Percentiles rank a stretch among this genome's conserved stretches.
Conservation (phyloP, 495 filamentous ascomycete genomes). For the Hypoxylon fragiforme region DNA sequence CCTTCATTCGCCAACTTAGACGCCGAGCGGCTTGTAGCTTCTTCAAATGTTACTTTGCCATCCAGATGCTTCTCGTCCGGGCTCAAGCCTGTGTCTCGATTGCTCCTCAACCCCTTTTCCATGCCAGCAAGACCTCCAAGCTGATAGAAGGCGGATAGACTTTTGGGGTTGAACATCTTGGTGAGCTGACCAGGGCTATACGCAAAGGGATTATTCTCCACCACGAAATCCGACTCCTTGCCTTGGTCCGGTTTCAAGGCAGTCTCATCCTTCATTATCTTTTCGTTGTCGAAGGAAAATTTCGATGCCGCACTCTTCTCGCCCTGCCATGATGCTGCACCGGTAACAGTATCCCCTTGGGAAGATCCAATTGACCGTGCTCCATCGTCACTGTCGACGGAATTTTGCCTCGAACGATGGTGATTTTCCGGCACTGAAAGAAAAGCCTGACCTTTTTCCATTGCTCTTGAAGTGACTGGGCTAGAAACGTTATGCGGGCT, state of each 20-base stretch:
- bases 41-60: conserved; percentile 62
- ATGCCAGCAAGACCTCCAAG: conserved; percentile 69
- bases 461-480: conserved; percentile 54
- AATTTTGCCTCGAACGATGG: conserved; percentile 55
- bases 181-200: conserved; percentile 71
- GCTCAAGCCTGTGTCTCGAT: conserved; percentile 66
- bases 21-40: conserved; percentile 49
- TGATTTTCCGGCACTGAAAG: conserved; percentile 51
- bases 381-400: conserved; percentile 56
- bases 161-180: conserved; percentile 78
- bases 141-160: conserved; percentile 67
- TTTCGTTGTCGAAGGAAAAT: conserved; percentile 45
- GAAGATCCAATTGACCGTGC: conserved; percentile 49
- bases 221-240: conserved; percentile 64
- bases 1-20: conserved; percentile 41
- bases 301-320: conserved; percentile 43
- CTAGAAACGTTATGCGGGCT: conserved; percentile 90
- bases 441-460: conserved; percentile 49
- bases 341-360: conserved; percentile 47
- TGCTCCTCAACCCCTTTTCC: conserved; percentile 68
- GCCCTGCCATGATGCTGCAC: conserved; percentile 39
- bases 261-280: conserved; percentile 53
- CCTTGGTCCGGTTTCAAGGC: conserved; percentile 70
- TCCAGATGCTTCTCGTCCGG: conserved; percentile 64
- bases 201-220: conserved; percentile 70